Evolutionary conservation across 495 filamentous ascomycete species (phyloP), one percentile per base, ranked within the genome.

Genomic region (Mytilinidion resinicola): DNA sequence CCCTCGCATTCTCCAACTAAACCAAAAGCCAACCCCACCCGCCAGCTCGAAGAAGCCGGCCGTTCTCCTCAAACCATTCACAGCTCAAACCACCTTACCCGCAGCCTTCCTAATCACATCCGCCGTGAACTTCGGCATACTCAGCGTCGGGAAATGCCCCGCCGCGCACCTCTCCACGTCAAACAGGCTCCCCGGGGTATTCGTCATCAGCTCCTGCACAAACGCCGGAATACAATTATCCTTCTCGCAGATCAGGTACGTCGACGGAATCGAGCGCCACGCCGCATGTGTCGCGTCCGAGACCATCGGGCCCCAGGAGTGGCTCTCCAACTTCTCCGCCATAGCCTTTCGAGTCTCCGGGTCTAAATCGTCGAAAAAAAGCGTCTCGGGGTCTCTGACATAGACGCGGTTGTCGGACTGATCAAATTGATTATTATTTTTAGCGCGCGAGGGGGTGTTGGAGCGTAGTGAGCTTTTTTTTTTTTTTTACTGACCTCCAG

Each of bases 81-180:
- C 14, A n/a, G 9, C 42, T 46, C 12, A 46, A 20, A 46, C 8
- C 42, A 17, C 20, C 42, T 46, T 12, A 8, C 42, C 42, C 14
- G 48, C 48, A 25, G 48, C 48, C 3, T 9, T 30, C n/a, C 33
- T 12, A 35, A 54, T 21, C n/a, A 37, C 51, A 42, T 54, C 50
- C 15, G 56, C 62, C 35, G 53, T 43, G 2, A 9, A 44, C 42
- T 61, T 49, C 10, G 58, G 57, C 49, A 41, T 43, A n/a, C 54
- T 59, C 51, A 66, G 49, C n/a, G 52, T 62, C 44, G 63, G 63
- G 46, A 50, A 55, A 51, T 66, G 63, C 4, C 63, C 44, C 37
- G 19, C 33, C 55, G 58, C 50, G 34, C 57, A 54, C 55, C 50
- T 59, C 56, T 52, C 35, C 1, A 62, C 52, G 44, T 62, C 52